These are phyloP conservation scores for Penstemon eatonii DNA, from an alignment of 257 asterid species.

Conservation along the genomic window DNA sequence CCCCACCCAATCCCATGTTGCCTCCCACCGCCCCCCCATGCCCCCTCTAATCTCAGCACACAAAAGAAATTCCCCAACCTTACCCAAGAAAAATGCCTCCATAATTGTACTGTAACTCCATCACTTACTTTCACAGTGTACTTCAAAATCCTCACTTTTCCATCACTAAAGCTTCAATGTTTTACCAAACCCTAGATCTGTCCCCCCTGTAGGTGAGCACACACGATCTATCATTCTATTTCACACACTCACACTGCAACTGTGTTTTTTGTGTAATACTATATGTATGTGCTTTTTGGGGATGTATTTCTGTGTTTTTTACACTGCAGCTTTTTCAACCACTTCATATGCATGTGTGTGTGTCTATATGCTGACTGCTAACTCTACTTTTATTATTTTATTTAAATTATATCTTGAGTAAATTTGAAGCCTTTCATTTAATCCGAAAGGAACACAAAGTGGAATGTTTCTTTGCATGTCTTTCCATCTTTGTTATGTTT, in stretches of 20 bases:
- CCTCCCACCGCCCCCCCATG: constrained; percentile 64
- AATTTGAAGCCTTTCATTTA: constrained; percentile 20
- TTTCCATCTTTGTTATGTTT: constrained; percentile 18
- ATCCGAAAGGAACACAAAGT: constrained; percentile 9
- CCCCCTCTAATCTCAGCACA: constrained; percentile 55
- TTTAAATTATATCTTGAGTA: not conserved
- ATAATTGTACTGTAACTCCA: constrained; percentile 33
- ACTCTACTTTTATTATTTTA: not conserved
- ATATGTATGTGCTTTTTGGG: constrained; percentile 11
- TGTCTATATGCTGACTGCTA: constrained; percentile 27
- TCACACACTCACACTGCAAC: constrained; percentile 1
- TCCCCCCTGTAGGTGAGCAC: constrained; percentile 61
- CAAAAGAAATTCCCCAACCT: constrained; percentile 2
- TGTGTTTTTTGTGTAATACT: not conserved
- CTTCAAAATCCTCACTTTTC: constrained; percentile 30
- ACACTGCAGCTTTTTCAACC: constrained; percentile 36
- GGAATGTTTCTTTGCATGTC: constrained; percentile 4
- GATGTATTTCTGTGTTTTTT: constrained; percentile 7
- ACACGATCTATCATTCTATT: constrained; percentile 23
- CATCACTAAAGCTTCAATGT: constrained; percentile 42
- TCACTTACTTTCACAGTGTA: constrained; percentile 30
- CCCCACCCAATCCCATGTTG: constrained; percentile 57
- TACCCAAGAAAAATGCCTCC: constrained; percentile 33
- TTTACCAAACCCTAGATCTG: constrained; percentile 94
- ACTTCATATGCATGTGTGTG: constrained; percentile 1